phyloP scores from a whole-genome alignment of 1,139 yeast species.

The Candida sojae region DNA sequence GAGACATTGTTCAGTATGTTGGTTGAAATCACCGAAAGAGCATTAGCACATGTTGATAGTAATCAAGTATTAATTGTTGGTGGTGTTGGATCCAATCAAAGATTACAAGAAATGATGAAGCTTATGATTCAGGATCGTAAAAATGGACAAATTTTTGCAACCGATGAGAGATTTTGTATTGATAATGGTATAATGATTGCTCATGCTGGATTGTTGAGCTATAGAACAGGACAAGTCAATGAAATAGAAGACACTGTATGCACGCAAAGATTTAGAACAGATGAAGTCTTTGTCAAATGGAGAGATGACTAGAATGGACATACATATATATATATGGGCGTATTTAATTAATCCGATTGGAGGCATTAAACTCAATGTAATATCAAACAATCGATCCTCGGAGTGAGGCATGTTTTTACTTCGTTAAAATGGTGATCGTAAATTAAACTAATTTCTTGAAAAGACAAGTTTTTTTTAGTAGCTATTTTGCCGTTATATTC shows the following conservation, averaged over 20 bases:
- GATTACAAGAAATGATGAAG: constrained; percentile 95
- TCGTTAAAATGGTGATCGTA: constrained; percentile 21
- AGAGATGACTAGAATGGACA: constrained; percentile 49
- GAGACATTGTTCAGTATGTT: constrained; percentile 94
- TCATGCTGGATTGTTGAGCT: constrained; percentile 90
- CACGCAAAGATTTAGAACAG: constrained; percentile 91
- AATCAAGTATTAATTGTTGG: constrained; percentile 93
- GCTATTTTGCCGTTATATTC: constrained; percentile 3
- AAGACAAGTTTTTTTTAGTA: constrained; percentile 10
- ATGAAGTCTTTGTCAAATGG: constrained; percentile 91
- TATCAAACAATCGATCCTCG: constrained; percentile 10
- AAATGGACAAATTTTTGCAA: constrained; percentile 84
- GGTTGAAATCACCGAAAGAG: constrained; percentile 96
- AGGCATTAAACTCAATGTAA: neutral
- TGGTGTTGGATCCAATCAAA: constrained; percentile 93
- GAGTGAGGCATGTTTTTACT: constrained; percentile 8
- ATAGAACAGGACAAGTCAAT: constrained; percentile 75
- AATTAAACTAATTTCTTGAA: constrained; percentile 23
- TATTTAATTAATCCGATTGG: too few relatives aligned
- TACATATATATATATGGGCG: neutral
- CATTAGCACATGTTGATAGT: constrained; percentile 96
- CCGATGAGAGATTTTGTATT: constrained; percentile 95
- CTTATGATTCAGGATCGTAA: constrained; percentile 83
- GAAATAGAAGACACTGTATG: constrained; percentile 75
- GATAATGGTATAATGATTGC: constrained; percentile 99